Base-by-base conservation (phyloP, 148 eudicot genomes). In the Heliosperma pusillum region DNA sequence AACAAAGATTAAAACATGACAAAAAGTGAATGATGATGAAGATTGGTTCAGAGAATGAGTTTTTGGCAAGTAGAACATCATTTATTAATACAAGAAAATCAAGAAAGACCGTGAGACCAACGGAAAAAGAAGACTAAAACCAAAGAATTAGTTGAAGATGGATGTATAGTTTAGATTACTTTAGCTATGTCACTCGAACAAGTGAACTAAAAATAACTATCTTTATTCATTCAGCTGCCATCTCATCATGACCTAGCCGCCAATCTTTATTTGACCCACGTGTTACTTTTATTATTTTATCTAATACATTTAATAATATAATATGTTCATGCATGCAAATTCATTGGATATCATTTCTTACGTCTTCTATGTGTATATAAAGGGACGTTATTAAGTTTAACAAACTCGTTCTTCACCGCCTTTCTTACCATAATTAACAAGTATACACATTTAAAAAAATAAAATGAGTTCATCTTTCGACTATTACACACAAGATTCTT, bases 221-320 rank as follows among this genome's bases (percentile, higher is more conserved):
- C 11, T 58, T 58, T n/a, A 58, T 58, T 58, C 12, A 25, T 33
- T 17, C 2, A 69, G 74, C 74, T 76, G 68, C 74, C 70, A 67
- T 42, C 59, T 76, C 33, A 76, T 76, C 33, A 76, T 69, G 77
- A 74, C 69, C 73, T 66, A 26, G 77, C 82, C 74, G 77, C 78
- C 78, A 59, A 16, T 25, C 33, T 64, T 61, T 65, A 24, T 62
- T 78, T 79, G 78, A 60, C 82, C 74, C 74, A 79, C 78, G 78
- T 79, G 78, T 25, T 42, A 44, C n/a, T 16, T 22, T 78, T 44
- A 47, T 64, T n/a, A 11, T 22, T 73, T 21, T 60, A 58, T 30
- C 74, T 22, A 74, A 69, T 27, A 26, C 17, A 66, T n/a, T 10
- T 1, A 42, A n/a, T 44, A 17, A 27, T 33, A 7, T 60, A 66